phyloP scores from a whole-genome alignment of 2,329 filamentous ascomycete species.

The Ophiostoma perfectum region DNA sequence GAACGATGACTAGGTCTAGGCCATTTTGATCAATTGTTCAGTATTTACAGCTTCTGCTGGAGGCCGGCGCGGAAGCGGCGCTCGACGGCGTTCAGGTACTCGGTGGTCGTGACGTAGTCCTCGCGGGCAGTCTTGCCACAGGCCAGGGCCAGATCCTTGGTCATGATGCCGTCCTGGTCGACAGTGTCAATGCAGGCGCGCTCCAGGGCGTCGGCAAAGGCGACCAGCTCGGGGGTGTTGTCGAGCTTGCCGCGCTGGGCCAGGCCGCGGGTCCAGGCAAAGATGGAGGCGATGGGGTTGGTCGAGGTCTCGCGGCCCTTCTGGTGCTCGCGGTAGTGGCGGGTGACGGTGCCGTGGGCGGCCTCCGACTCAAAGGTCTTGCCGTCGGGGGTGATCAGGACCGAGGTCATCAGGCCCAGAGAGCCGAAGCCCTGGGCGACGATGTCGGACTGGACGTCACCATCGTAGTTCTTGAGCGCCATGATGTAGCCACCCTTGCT shows the following conservation, averaged over 20 bases:
- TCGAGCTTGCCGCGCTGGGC: slow-evolving; percentile 91
- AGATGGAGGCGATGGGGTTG: slow-evolving; percentile 98
- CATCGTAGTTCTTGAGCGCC: slow-evolving; percentile 99
- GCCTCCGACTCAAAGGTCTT: slow-evolving; percentile 97
- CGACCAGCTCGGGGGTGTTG: slow-evolving; percentile 81
- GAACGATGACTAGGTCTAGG: neutral
- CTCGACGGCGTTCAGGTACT: slow-evolving; percentile 93
- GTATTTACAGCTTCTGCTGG: slow-evolving; percentile 64
- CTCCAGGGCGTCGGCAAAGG: slow-evolving; percentile 88
- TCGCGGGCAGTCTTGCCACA: slow-evolving; percentile 80
- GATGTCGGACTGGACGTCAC: slow-evolving; percentile 97
- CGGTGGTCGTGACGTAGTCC: slow-evolving; percentile 84
- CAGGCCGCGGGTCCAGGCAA: slow-evolving; percentile 95
- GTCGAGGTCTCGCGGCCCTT: slow-evolving; percentile 96
- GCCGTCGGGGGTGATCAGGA: slow-evolving; percentile 92
- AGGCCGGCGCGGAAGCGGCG: slow-evolving; percentile 74
- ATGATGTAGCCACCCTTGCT: slow-evolving; percentile 93
- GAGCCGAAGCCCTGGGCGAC: slow-evolving; percentile 98
- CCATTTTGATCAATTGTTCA: neutral
- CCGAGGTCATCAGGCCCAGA: slow-evolving; percentile 96
- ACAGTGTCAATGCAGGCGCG: slow-evolving; percentile 92
- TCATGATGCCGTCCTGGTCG: slow-evolving; percentile 93
- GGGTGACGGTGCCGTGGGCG: slow-evolving; percentile 95
- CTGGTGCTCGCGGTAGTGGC: slow-evolving; percentile 98
- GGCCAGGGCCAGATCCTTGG: slow-evolving; percentile 94